Evolutionary conservation across 2,329 filamentous ascomycete species (phyloP).

Genomic region (Neonectria hederae): DNA sequence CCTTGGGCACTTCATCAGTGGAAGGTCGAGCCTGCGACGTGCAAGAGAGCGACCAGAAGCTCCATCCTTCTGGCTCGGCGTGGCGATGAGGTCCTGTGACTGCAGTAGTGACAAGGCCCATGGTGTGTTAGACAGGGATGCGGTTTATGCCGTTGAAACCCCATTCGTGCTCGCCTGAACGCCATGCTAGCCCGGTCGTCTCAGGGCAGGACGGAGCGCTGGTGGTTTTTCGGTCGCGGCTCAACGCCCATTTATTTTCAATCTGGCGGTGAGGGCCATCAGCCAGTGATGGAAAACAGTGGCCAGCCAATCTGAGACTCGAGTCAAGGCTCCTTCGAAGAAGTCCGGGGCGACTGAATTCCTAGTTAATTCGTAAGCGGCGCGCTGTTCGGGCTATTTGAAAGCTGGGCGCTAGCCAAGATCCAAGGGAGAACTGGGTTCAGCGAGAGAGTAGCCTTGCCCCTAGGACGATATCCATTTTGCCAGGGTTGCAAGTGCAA

Average conservation of each 20-base stretch:
- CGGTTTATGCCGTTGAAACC: slow-evolving; percentile 40
- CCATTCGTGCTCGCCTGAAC: slow-evolving; percentile 40
- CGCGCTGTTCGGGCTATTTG: slow-evolving; percentile 26
- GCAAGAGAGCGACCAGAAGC: slow-evolving; percentile 20
- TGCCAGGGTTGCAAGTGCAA: slow-evolving; percentile 2
- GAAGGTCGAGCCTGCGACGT: slow-evolving; percentile 5
- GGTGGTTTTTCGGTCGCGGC: slow-evolving; percentile 33
- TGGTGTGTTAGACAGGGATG: slow-evolving; percentile 44
- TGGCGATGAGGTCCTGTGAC: slow-evolving; percentile 44
- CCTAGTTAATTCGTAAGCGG: slow-evolving; percentile 25
- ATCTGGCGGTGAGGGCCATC: slow-evolving; percentile 42
- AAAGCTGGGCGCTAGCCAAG: slow-evolving; percentile 27
- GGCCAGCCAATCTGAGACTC: slow-evolving; percentile 30
- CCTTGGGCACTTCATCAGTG: slow-evolving; percentile 22
- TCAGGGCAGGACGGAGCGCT: slow-evolving; percentile 33
- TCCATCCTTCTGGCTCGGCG: slow-evolving; percentile 37
- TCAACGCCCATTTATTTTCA: slow-evolving; percentile 34
- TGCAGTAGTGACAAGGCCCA: slow-evolving; percentile 38
- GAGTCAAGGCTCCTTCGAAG: slow-evolving; percentile 34
- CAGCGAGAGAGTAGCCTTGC: slow-evolving; percentile 27
- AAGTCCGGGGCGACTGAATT: slow-evolving; percentile 23
- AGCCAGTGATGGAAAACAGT: slow-evolving; percentile 23
- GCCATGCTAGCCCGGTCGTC: slow-evolving; percentile 31
- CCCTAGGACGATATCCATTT: slow-evolving; percentile 24
- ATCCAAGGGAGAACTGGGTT: slow-evolving; percentile 24